These are phyloP conservation scores for Kregervanrija pseudodelftensis DNA, from an alignment of 805 yeast genomes.

Conservation along the genomic window DNA sequence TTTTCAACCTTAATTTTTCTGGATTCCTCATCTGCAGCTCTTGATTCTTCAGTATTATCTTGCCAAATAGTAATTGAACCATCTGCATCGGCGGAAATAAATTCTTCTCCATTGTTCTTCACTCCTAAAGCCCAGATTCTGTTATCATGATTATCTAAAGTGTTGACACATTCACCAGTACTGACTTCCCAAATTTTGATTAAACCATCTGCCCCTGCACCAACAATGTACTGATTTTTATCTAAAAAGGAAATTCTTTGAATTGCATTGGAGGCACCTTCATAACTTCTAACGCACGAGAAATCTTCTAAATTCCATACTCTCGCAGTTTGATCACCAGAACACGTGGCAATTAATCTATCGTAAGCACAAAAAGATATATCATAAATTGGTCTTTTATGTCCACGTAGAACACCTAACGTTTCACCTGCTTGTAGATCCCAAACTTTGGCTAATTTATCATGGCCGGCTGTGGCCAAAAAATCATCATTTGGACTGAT, in stretches of 20 bases:
- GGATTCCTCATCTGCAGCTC: slow-evolving; percentile 45
- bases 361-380: slow-evolving; percentile 76
- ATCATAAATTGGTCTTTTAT: slow-evolving; percentile 93
- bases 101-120: slow-evolving; percentile 55
- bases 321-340: slow-evolving; percentile 80
- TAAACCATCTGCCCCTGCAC: slow-evolving; percentile 92
- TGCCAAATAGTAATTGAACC: slow-evolving; percentile 86
- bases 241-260: slow-evolving; percentile 72
- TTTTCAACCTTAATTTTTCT: slow-evolving; percentile 63
- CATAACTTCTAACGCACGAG: slow-evolving; percentile 73
- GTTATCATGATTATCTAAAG: slow-evolving; percentile 86
- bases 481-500: slow-evolving; percentile 83
- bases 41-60: slow-evolving; percentile 75
- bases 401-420: slow-evolving; percentile 79
- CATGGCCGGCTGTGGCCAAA: slow-evolving; percentile 92
- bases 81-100: slow-evolving; percentile 91
- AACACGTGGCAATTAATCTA: slow-evolving; percentile 69
- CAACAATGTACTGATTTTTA: slow-evolving; percentile 58
- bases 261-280: slow-evolving; percentile 91
- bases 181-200: slow-evolving; percentile 82
- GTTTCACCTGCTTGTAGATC: slow-evolving; percentile 79
- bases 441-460: slow-evolving; percentile 89
- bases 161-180: slow-evolving; percentile 70
- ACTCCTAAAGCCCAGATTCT: slow-evolving; percentile 87
- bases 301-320: slow-evolving; percentile 82